Base-by-base conservation (phyloP, 164 flowering plant genomes). In the Nymphaea colorata region DNA sequence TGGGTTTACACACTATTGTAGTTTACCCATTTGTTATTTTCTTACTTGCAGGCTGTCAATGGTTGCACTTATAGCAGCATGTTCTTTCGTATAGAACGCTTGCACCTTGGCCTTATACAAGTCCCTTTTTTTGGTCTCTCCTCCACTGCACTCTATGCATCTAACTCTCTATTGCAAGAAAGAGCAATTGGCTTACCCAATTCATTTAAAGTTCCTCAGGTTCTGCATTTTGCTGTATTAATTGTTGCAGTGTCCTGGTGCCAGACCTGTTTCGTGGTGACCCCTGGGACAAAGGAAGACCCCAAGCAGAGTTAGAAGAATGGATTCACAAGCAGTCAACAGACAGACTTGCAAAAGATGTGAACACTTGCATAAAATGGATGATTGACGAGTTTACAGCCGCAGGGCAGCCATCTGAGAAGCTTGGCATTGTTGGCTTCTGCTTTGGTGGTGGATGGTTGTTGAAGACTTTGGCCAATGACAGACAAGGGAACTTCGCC, bases 191-290 rank as follows among this genome's bases (percentile, higher is more conserved):
- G 55, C 7, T 6, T 6, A 47, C 55, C 12, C 11, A 47, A 7
- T 47, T 47, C 55, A 47, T 6, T 7, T 47, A 47, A 47, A 25
- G 36, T 47, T 47, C 12, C 55, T 47, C 11, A 47, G 55, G 2
- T 47, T 25, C 36, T 47, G 55, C 7, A 47, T 12, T 47, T 47
- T 47, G 55, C 7, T 7, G 55, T 25, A 7, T 47, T 47, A 12
- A 12, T 47, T 47, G 41, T 45, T 82, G 81, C 88, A 93, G 96
- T 81, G 95, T 93, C 68, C 79, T 93, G 42, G 88, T 93, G 63
- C 98, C 98, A 5, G 96, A 93, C 78, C 73, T 88, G 64, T 90
- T 90, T 76, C 83, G 79, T 5, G 95, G 91, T 18, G 76, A 93
- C 77, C 88, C 96, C 65, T 93, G 98, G 96, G 42, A 67, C 66